Evolutionary conservation across 2,329 filamentous ascomycete genomes (phyloP).

Genomic region (Monilinia vaccinii-corymbosi): DNA sequence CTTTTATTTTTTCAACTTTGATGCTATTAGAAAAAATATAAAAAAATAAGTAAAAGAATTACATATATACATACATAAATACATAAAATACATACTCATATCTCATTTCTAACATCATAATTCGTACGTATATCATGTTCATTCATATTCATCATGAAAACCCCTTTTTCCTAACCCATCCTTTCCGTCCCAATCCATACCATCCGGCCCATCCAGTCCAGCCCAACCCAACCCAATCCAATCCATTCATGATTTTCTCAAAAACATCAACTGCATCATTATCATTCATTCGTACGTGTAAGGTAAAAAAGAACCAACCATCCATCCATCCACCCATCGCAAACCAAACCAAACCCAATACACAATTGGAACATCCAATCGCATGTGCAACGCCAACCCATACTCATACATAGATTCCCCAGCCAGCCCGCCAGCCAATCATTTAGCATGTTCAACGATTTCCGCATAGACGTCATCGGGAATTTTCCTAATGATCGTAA

Average conservation of each 20-base stretch:
- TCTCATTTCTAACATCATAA: neutral
- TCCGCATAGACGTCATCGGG: constrained; percentile 85
- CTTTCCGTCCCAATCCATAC: neutral
- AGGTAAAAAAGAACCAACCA: too few species aligned
- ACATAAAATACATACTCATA: neutral
- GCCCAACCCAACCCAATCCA: neutral
- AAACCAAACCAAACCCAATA: neutral
- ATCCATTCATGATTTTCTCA: neutral
- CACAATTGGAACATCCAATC: neutral
- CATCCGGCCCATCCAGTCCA: neutral
- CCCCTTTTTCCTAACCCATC: neutral
- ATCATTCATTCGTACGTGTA: neutral
- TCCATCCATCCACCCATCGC: neutral
- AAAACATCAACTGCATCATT: neutral
- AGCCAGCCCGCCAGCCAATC: constrained; percentile 16
- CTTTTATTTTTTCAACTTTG: too few species aligned
- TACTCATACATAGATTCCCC: neutral
- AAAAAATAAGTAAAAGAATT: too few species aligned
- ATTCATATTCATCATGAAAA: neutral
- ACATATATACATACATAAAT: too few species aligned
- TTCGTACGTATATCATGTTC: neutral
- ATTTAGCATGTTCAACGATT: constrained; percentile 79
- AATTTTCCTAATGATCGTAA: constrained; percentile 81
- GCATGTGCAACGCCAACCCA: neutral
- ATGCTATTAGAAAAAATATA: too few species aligned